Evolutionary conservation across 768 basidiomycete genomes (phyloP).

Genomic region (Leccinum incarnatum): DNA sequence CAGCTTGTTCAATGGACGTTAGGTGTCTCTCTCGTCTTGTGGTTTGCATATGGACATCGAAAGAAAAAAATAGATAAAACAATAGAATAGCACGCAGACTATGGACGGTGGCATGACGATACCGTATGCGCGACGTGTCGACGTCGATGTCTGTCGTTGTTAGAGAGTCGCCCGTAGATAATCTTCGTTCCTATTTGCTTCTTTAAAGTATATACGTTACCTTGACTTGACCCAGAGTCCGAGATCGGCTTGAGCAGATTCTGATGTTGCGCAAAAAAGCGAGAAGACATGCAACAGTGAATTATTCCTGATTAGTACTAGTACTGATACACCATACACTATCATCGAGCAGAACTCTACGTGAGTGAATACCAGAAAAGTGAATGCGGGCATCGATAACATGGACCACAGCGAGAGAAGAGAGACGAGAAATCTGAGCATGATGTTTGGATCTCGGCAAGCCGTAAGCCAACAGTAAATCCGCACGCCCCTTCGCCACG

Average conservation of each 20-base stretch:
- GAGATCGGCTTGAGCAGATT: too few relatives aligned
- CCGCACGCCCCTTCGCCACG: not conserved
- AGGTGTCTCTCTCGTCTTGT: not conserved
- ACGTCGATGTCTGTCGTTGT: not conserved
- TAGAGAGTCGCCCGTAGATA: not conserved
- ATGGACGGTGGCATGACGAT: too few relatives aligned
- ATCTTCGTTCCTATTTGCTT: not conserved
- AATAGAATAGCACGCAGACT: not conserved
- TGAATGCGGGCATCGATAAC: conserved; percentile 9
- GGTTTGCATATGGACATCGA: not conserved
- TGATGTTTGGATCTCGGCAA: not conserved
- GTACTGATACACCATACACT: conserved; percentile 16
- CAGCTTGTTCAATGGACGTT: not conserved
- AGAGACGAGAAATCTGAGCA: not conserved
- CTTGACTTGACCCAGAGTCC: not conserved
- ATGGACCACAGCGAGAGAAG: not conserved
- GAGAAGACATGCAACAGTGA: not conserved
- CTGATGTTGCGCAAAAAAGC: not conserved
- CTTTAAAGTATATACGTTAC: too few relatives aligned
- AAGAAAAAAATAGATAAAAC: not conserved
- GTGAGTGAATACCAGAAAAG: not conserved
- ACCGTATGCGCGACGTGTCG: too few relatives aligned
- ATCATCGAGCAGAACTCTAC: conserved; percentile 7
- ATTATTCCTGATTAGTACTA: conserved; percentile 8
- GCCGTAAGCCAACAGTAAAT: too few relatives aligned